Base-by-base conservation (phyloP, 768 basidiomycete genomes). In the Lactarius hengduanensis region DNA sequence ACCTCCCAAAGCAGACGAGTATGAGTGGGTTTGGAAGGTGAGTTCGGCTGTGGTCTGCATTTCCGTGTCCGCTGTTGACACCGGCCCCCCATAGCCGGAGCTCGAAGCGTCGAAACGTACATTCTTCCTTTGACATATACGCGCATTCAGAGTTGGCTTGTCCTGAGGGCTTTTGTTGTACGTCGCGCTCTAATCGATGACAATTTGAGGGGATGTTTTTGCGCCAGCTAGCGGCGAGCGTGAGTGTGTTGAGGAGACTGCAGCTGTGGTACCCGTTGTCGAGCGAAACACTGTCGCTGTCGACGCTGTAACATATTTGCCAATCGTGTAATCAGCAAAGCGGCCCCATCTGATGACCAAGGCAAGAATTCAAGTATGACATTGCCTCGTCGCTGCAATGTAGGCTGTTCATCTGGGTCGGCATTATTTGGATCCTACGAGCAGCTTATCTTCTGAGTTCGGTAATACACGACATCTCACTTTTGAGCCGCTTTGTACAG, bases 1-100 rank as follows among this genome's bases (percentile, higher is more conserved):
- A 32, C 87, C 87, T 0, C 85, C 89, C 1, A 86, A 84, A 69
- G 83, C 86, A 67, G 92, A 93, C 70, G 89, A 94, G 74, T 88
- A 84, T 70, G 78, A 93, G 59, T 97, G 94, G 94, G 81, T 83
- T 66, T 96, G 94, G 93, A 95, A 95, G 85, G 94, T 92, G 62
- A 40, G 85, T 79, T 61, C 54, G 30, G 56, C n/a, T 59, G 47
- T n/a, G 56, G 55, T 50, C n/a, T 22, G 15, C 50, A 32, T 18
- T 4, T 47, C 7, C 16, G 56, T 16, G 13, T 32, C 22, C 67
- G 62, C 73, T 55, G 28, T 63, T 61, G 28, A 64, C 47, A 53
- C 4, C 65, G 55, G 65, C 60, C 58, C 38, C 36, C 22, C 36
- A 15, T 73, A 97, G 96, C 89, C 96, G n/a, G 91, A 95, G 78